Evolutionary conservation across 805 yeast species (phyloP).

Genomic region (Teunomyces funiuensis): DNA sequence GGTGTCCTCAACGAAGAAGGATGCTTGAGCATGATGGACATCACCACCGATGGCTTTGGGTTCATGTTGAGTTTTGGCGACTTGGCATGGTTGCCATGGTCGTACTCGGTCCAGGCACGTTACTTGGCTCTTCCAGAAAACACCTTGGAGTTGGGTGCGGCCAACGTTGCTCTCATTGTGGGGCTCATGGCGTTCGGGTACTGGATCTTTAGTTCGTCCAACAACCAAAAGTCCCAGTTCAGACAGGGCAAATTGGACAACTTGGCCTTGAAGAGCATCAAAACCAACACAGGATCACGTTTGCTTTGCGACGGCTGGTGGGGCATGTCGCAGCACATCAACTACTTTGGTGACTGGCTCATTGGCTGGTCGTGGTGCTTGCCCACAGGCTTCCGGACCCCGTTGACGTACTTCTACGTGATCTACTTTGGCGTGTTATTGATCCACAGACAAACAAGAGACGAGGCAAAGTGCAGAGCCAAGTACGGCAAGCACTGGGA

Average conservation of each 20-base stretch:
- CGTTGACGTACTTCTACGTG: slow-evolving; percentile 84
- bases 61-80: slow-evolving; percentile 96
- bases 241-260: slow-evolving; percentile 73
- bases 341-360: slow-evolving; percentile 94
- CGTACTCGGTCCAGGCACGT: slow-evolving; percentile 84
- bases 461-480: slow-evolving; percentile 82
- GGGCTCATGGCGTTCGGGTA: slow-evolving; percentile 61
- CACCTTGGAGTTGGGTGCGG: slow-evolving; percentile 53
- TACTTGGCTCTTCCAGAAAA: slow-evolving; percentile 60
- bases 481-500: slow-evolving; percentile 89
- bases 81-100: slow-evolving; percentile 86
- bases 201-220: slow-evolving; percentile 79
- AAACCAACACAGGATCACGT: slow-evolving; percentile 75
- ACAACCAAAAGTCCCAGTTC: slow-evolving; percentile 81
- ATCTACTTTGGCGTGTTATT: slow-evolving; percentile 79
- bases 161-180: slow-evolving; percentile 40
- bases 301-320: slow-evolving; percentile 94
- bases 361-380: slow-evolving; percentile 91
- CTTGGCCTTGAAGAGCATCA: slow-evolving; percentile 57
- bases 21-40: slow-evolving; percentile 89
- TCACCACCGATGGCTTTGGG: slow-evolving; percentile 95
- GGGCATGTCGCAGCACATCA: slow-evolving; percentile 88
- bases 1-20: slow-evolving; percentile 93
- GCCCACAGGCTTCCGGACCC: slow-evolving; percentile 79
- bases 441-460: slow-evolving; percentile 86